phyloP scores from a whole-genome alignment of 2,329 filamentous ascomycete genomes.

The Epichloe uncinata region DNA sequence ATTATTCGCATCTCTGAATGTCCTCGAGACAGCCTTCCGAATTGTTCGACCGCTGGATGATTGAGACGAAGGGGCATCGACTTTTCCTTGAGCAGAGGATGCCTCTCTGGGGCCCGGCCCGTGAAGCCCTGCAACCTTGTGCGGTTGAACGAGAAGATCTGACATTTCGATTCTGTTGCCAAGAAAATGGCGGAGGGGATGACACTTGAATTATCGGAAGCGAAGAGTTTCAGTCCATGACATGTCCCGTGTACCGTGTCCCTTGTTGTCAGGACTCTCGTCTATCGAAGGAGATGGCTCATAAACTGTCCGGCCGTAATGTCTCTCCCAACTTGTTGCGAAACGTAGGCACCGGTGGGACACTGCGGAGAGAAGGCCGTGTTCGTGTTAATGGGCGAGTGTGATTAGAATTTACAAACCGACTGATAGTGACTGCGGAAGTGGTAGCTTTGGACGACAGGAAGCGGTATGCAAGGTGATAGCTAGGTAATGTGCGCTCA shows the following conservation, averaged over 20 bases:
- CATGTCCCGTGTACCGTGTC: no score
- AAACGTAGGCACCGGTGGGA: no score
- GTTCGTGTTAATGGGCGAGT: no score
- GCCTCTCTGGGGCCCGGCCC: neutral
- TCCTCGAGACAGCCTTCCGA: constrained; percentile 2
- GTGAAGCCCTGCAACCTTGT: neutral
- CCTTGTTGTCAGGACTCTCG: no score
- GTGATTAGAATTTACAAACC: no score
- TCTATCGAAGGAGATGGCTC: no score
- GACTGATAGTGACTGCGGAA: no score
- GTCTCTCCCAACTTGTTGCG: no score
- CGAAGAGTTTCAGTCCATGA: no score
- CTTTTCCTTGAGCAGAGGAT: neutral
- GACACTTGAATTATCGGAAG: neutral
- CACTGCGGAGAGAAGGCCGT: no score
- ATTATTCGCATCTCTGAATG: constrained; percentile 21
- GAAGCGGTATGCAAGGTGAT: neutral
- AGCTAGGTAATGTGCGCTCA: neutral
- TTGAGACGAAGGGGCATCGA: neutral
- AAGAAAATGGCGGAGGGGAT: neutral
- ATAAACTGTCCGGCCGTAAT: no score
- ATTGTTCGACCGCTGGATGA: neutral
- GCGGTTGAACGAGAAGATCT: constrained; percentile 3
- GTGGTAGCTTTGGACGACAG: no score
- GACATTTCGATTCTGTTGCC: constrained; percentile 1